Percentiles rank a stretch among this genome's conserved stretches.
Conservation (phyloP, 495 filamentous ascomycete species). For the Neurospora tetraspora region DNA sequence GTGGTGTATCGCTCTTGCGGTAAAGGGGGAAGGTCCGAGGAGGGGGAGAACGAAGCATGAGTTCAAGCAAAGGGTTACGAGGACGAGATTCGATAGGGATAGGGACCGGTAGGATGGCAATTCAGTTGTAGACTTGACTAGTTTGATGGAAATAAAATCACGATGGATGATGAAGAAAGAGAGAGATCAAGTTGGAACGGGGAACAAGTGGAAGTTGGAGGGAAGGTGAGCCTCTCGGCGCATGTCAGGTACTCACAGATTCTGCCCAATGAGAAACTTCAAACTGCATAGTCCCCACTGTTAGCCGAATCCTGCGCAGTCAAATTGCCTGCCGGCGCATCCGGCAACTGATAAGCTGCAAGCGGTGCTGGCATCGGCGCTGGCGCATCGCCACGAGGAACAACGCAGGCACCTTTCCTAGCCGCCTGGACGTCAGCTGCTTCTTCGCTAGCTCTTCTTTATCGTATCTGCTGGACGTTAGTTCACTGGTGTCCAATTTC, state of each 20-base stretch:
- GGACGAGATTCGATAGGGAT: neutral
- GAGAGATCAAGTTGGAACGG: neutral
- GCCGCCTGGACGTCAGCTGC: neutral
- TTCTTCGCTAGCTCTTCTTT: neutral
- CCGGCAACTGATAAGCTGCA: neutral
- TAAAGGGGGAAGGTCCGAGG: neutral
- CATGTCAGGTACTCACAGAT: neutral
- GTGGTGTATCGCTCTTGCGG: neutral
- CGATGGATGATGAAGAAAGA: neutral
- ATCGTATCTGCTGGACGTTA: neutral
- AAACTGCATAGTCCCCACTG: neutral
- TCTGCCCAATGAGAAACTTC: neutral
- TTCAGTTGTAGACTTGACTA: neutral
- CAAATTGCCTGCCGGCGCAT: neutral
- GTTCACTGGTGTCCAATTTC: neutral
- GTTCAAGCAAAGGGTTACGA: neutral
- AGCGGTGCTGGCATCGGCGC: neutral
- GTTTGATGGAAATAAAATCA: neutral
- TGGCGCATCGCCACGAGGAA: neutral
- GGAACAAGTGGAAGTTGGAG: neutral
- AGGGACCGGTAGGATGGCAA: accelerated
- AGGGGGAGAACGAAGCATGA: neutral
- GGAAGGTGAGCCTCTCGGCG: neutral
- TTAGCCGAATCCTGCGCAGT: neutral
- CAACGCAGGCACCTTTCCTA: neutral